These are phyloP conservation scores for Candida tallmaniae DNA, from an alignment of 805 yeast genomes.

Conservation along the genomic window DNA sequence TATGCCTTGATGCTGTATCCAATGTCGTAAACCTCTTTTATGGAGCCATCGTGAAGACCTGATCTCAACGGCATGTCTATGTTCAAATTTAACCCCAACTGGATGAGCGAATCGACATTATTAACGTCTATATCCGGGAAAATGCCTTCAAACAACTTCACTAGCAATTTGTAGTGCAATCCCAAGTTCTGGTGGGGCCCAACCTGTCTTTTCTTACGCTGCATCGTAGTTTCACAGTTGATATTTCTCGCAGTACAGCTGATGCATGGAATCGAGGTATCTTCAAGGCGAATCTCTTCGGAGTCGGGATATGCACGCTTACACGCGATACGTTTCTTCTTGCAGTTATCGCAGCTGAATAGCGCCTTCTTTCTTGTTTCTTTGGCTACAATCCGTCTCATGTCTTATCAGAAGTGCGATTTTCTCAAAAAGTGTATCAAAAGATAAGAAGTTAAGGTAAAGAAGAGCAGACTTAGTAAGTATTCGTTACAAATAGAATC, in stretches of 20 bases:
- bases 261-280: no score
- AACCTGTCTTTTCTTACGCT: slow-evolving; percentile 37
- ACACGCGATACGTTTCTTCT: slow-evolving; percentile 40
- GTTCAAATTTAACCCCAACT: slow-evolving; percentile 32
- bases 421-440: no score
- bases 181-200: slow-evolving; percentile 42
- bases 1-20: no score
- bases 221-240: slow-evolving; percentile 3
- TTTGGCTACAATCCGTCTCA: slow-evolving; percentile 12
- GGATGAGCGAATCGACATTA: slow-evolving; percentile 33
- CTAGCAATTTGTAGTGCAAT: slow-evolving; percentile 39
- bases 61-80: no score
- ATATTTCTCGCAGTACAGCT: not conserved
- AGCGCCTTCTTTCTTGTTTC: slow-evolving; percentile 38
- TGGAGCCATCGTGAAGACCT: no score
- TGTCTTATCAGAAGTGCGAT: no score
- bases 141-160: slow-evolving; percentile 33
- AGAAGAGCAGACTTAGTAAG: no score
- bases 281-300: no score
- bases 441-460: no score
- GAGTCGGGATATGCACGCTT: slow-evolving; percentile 17
- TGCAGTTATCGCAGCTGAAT: slow-evolving; percentile 45
- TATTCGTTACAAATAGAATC: no score
- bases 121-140: slow-evolving; percentile 43
- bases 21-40: no score